Evolutionary conservation across 2,329 filamentous ascomycete genomes (phyloP), one percentile per base, ranked within the genome.

Genomic region (Periconia sp.): DNA sequence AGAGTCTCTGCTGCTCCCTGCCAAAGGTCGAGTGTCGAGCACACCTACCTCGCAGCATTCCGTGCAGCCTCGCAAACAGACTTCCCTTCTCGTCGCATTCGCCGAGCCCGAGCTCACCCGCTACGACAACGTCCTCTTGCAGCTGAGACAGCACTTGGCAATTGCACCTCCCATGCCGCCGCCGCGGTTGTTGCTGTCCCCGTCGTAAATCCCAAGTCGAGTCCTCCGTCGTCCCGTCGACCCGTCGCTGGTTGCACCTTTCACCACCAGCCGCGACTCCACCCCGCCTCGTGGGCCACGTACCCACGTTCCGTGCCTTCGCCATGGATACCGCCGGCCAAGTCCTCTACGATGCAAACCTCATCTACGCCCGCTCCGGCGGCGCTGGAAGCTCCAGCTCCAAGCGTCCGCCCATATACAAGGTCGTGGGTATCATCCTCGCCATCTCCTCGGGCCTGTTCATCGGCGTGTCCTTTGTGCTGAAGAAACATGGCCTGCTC

Each of bases 401-500:
- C 25, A 44, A 51, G 31, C 75, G 81, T 16, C 83, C 83, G 1
- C 69, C 78, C 8, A 73, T 76, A 23, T 97, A 88, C 80, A 97
- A 96, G 68, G 83, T 86, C 18, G 82, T 97, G 54, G 94, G 94
- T 41, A 89, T 99, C 50, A 79, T 84, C 16, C 78, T 99, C 24
- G 94, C 94, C 12, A 80, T 96, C 46, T 84, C 85, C 22, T 97
- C 92, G 0, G 94, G 94, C 29, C 69, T 89, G 44, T 97, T 97
- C 68, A 99, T 99, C 65, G 94, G 94, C 40, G 81, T 87, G 11
- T 97, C 92, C 0, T 99, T 97, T 69, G 92, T 97, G 19, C 74
- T 99, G 63, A 97, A 97, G 74, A 99, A 99, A 75, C 80, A 89
- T 46, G 94, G 94, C 4, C 74, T 99, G 57, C 78, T 99, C 49